Conservation (phyloP, 2,329 filamentous ascomycete genomes). For the Colletotrichum caudatum region DNA sequence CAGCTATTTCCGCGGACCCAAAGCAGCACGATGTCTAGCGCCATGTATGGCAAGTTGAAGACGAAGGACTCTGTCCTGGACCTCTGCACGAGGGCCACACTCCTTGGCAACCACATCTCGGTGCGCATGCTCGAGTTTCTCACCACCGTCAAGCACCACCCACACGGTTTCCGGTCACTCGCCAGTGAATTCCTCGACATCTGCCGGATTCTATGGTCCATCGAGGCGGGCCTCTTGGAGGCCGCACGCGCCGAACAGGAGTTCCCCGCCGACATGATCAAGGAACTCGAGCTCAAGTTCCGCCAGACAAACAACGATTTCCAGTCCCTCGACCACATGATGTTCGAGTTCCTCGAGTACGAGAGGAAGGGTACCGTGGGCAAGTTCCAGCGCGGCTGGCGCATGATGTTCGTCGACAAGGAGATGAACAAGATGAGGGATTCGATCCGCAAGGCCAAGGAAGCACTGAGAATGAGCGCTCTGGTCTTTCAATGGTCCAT, state of each 20-base stretch:
- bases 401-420: slow-evolving; percentile 72
- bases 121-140: slow-evolving; percentile 75
- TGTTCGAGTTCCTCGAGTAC: slow-evolving; percentile 70
- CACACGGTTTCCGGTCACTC: slow-evolving; percentile 68
- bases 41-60: slow-evolving; percentile 39
- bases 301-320: slow-evolving; percentile 72
- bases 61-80: slow-evolving; percentile 53
- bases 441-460: slow-evolving; percentile 68
- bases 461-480: slow-evolving; percentile 73
- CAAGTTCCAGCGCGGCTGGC: slow-evolving; percentile 70
- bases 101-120: slow-evolving; percentile 72
- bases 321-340: slow-evolving; percentile 71
- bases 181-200: slow-evolving; percentile 76
- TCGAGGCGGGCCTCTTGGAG: slow-evolving; percentile 73
- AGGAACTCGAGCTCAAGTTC: slow-evolving; percentile 75
- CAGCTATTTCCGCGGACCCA: slow-evolving; percentile 1
- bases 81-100: slow-evolving; percentile 69
- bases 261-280: slow-evolving; percentile 70
- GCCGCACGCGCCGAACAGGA: slow-evolving; percentile 62
- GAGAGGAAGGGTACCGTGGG: slow-evolving; percentile 72
- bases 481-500: slow-evolving; percentile 75
- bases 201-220: slow-evolving; percentile 74
- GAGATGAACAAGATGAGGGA: slow-evolving; percentile 71
- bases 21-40: slow-evolving; percentile 25
- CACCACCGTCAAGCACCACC: slow-evolving; percentile 65